A percentile compares a stretch with the other conserved stretches of the same genome.
phyloP scores from a whole-genome alignment of 441 rosid genomes.

The Gossypium davidsonii region DNA sequence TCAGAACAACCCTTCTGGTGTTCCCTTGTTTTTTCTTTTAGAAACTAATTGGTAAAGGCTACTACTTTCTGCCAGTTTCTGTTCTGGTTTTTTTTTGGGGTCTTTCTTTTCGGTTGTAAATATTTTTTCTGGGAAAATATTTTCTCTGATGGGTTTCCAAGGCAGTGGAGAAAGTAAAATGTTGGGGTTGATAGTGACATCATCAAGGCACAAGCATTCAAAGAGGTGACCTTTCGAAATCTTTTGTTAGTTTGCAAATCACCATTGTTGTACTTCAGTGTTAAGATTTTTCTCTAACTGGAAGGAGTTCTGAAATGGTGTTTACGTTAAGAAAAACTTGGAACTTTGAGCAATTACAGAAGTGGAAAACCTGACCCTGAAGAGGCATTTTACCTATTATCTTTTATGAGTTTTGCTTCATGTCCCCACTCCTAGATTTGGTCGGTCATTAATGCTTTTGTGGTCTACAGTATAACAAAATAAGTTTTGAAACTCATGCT shows the following conservation, averaged over 20 bases:
- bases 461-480: slow-evolving; percentile 20
- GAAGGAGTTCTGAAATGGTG: slow-evolving; percentile 21
- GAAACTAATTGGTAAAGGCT: slow-evolving; percentile 5
- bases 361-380: slow-evolving; percentile 1
- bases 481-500: neutral
- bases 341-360: slow-evolving; percentile 20
- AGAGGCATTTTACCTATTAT: neutral
- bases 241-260: slow-evolving; percentile 17
- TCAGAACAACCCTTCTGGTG: neutral
- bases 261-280: neutral
- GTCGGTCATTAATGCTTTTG: slow-evolving; percentile 11
- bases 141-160: slow-evolving; percentile 40
- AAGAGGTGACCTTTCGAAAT: slow-evolving; percentile 13
- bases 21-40: neutral
- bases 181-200: neutral
- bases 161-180: slow-evolving; percentile 39
- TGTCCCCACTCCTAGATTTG: neutral
- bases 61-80: neutral
- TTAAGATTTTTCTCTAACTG: slow-evolving; percentile 18
- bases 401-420: slow-evolving; percentile 14
- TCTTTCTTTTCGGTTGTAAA: neutral
- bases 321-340: slow-evolving; percentile 11
- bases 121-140: neutral
- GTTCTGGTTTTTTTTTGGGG: neutral
- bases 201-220: slow-evolving; percentile 3